These are phyloP conservation scores for Stagonosporopsis chrysanthemi DNA, from an alignment of 2,329 filamentous ascomycete genomes.

Conservation along the genomic window DNA sequence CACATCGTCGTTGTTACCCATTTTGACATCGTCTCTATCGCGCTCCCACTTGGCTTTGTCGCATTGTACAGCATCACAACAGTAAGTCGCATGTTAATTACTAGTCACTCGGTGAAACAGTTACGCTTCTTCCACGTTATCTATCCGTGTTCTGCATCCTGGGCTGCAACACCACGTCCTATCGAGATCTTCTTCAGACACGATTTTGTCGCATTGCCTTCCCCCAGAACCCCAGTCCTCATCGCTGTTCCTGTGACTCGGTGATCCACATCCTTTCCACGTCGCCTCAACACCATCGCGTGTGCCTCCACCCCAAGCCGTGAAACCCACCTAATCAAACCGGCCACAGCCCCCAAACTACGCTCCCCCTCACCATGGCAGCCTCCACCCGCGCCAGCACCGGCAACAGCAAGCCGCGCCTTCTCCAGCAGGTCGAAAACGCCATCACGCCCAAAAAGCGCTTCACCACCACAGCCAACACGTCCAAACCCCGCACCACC, in stretches of 20 bases:
- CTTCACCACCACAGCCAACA: conserved; percentile 51
- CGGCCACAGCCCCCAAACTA: not conserved
- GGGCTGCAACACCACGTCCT: not conserved
- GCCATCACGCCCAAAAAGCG: conserved; percentile 47
- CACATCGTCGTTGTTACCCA: not conserved
- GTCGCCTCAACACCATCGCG: not conserved
- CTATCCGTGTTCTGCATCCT: not conserved
- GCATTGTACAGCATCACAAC: not conserved
- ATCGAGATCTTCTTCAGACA: not conserved
- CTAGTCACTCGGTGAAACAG: not conserved
- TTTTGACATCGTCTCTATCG: not conserved
- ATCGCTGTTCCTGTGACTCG: no score
- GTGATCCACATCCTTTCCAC: no score
- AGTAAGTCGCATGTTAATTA: conserved; percentile 6
- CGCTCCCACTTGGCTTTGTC: not conserved
- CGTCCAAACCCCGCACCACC: conserved; percentile 40
- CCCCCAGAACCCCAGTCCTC: not conserved
- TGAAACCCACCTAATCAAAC: not conserved
- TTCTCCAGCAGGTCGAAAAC: conserved; percentile 60
- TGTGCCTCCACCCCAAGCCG: not conserved
- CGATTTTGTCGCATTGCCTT: not conserved
- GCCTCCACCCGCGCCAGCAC: conserved; percentile 19
- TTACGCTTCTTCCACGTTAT: not conserved
- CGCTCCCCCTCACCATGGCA: conserved; percentile 5
- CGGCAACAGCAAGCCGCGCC: conserved; percentile 57